Base-by-base conservation (phyloP, 2,329 filamentous ascomycete genomes). In the Trichoderma cornu-damae region DNA sequence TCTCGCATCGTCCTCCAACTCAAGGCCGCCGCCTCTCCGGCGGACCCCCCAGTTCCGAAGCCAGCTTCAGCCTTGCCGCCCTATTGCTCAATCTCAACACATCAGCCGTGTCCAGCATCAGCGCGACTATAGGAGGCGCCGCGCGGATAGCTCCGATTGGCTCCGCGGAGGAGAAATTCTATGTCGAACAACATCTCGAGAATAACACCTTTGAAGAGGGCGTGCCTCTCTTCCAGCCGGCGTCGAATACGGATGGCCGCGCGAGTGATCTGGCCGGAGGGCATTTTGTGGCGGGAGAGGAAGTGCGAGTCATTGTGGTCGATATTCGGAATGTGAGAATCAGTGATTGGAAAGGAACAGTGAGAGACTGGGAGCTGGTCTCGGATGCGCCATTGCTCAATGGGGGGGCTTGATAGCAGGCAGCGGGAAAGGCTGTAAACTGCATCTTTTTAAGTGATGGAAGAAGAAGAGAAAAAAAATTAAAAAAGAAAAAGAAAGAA, bases 311-410 rank as follows among this genome's bases (percentile, higher is more conserved):
- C 6, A 90, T 97, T 32, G 82, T 93, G 5, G 94, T 97, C 6
- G 83, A 81, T 65, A 90, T 97, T 64, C 82, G 81, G 65, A 89
- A 92, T 69, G 91, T 94, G 48, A 82, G 91, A 66, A 95, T 95
- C 66, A 91, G 89, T 63, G 94, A 96, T 71, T 96, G 89, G 88
- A 96, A 96, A 76, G 93, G 94, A n/a, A 84, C 85, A 12, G 90
- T 97, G 4, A 84, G 88, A 65, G 93, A 97, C 69, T 97, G 77
- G 75, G 79, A 79, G 1, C 67, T 83, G 59, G 70, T 72, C 3
- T 68, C 73, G n/a, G 68, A 69, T 26, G 69, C 58, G 3, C 59
- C 61, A 1, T 55, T 68, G 18, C 66, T 78, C 9, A 81, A 81
- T 57, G 78, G 79, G 4, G 62, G 69, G 30, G 63, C 65, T 57